These are phyloP conservation scores for Liquidambar formosana DNA, from an alignment of 164 flowering plant genomes.

Conservation along the genomic window DNA sequence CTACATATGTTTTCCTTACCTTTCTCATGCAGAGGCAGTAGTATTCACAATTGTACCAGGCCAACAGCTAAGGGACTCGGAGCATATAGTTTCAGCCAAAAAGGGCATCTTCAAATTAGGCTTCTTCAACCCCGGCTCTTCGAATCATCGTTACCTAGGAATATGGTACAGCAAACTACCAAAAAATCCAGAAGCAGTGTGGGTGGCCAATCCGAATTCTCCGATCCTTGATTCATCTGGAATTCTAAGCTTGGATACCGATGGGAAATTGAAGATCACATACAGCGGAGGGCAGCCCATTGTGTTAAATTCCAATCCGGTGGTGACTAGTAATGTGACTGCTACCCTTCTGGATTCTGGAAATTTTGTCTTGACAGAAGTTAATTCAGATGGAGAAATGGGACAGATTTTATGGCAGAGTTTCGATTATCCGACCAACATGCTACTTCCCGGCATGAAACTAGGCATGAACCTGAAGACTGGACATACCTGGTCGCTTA, in stretches of 20 bases:
- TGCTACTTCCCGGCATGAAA: constrained; percentile 18
- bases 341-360: constrained; percentile 6
- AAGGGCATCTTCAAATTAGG: constrained; percentile 5
- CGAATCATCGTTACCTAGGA: not conserved
- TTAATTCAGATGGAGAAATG: not conserved
- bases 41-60: too few relatives aligned
- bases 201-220: constrained; percentile 4
- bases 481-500: constrained; percentile 11
- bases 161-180: constrained; percentile 4
- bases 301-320: not conserved
- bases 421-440: constrained; percentile 13
- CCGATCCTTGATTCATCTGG: not conserved
- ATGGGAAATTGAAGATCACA: not conserved
- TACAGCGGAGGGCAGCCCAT: not conserved
- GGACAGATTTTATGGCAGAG: constrained; percentile 17
- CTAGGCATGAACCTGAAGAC: constrained; percentile 9
- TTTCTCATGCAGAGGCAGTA: too few relatives aligned
- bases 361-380: constrained; percentile 4
- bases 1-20: too few relatives aligned
- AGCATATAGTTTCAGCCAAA: not conserved
- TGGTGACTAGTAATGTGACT: not conserved
- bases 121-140: constrained; percentile 2
- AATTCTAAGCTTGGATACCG: constrained; percentile 1
- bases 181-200: not conserved
- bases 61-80: not conserved